phyloP scores from a whole-genome alignment of 2,329 filamentous ascomycete species.

The Penicillium brasilianum region DNA sequence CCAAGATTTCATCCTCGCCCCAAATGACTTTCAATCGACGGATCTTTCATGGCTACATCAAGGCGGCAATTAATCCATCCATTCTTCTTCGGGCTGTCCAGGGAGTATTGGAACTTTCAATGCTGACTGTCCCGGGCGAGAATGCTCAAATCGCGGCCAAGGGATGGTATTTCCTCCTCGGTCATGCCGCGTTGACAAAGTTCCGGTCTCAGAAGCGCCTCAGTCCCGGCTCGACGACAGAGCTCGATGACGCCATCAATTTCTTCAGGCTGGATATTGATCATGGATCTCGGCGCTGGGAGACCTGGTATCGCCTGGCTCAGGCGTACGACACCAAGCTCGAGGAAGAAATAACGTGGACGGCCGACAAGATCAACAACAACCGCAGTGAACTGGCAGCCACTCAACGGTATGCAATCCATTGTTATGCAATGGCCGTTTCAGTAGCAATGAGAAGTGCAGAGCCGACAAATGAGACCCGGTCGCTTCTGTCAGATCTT shows the following conservation, averaged over 20 bases:
- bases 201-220: conserved; percentile 81
- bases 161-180: conserved; percentile 91
- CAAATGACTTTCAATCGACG: conserved; percentile 87
- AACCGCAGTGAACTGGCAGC: conserved; percentile 74
- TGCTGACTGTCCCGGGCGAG: conserved; percentile 71
- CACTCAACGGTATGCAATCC: conserved; percentile 79
- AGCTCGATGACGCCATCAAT: conserved; percentile 78
- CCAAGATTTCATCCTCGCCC: conserved; percentile 77
- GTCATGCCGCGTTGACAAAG: conserved; percentile 84
- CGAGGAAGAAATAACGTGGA: conserved; percentile 86
- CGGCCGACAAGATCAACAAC: conserved; percentile 88
- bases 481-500: conserved; percentile 65
- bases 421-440: conserved; percentile 76
- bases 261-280: conserved; percentile 83
- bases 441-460: conserved; percentile 64
- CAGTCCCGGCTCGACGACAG: conserved; percentile 78
- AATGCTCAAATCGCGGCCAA: conserved; percentile 73
- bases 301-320: conserved; percentile 86
- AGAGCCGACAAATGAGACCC: conserved; percentile 59
- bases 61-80: conserved; percentile 80
- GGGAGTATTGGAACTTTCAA: conserved; percentile 75
- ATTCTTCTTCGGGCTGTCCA: conserved; percentile 79
- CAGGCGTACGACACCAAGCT: conserved; percentile 88
- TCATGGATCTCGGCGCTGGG: conserved; percentile 81
- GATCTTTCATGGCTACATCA: conserved; percentile 79